Evolutionary conservation across 768 basidiomycete species (phyloP).

Genomic region (Naganishia randhawae): DNA sequence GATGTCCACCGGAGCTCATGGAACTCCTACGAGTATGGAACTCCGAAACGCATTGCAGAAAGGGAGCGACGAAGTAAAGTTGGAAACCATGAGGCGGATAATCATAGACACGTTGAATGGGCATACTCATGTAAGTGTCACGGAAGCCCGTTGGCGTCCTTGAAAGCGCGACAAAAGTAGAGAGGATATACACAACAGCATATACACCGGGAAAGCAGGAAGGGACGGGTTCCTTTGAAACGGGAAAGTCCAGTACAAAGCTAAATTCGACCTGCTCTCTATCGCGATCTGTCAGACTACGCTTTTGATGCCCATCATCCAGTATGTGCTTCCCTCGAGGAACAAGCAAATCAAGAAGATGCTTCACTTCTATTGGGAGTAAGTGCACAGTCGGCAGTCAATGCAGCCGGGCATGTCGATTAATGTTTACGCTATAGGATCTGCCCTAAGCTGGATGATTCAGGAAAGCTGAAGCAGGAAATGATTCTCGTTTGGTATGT

Average conservation of each 20-base stretch:
- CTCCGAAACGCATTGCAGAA: conserved; percentile 81
- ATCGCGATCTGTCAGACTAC: conserved; percentile 59
- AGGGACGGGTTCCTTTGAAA: no score
- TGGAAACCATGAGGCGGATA: conserved; percentile 92
- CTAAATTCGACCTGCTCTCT: background rate
- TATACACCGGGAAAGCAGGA: no score
- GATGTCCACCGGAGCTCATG: conserved; percentile 58
- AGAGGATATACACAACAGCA: no score
- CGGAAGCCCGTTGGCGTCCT: no score
- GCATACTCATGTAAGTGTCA: conserved; percentile 69
- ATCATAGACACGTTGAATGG: conserved; percentile 92
- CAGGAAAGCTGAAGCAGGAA: conserved; percentile 96
- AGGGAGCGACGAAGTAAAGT: conserved; percentile 92
- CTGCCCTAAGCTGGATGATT: conserved; percentile 95
- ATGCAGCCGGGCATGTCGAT: background rate
- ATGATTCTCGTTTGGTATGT: conserved; percentile 98
- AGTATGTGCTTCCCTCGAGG: conserved; percentile 90
- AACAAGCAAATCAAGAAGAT: conserved; percentile 97
- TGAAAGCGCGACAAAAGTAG: background rate
- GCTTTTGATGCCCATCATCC: conserved; percentile 95
- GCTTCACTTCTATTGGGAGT: conserved; percentile 56
- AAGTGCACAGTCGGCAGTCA: conserved; percentile 31
- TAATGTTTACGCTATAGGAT: conserved; percentile 56
- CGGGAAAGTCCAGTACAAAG: no score
- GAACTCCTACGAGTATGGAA: conserved; percentile 71